phyloP scores from a whole-genome alignment of 148 eudicot genomes.

The Fagopyrum esculentum region DNA sequence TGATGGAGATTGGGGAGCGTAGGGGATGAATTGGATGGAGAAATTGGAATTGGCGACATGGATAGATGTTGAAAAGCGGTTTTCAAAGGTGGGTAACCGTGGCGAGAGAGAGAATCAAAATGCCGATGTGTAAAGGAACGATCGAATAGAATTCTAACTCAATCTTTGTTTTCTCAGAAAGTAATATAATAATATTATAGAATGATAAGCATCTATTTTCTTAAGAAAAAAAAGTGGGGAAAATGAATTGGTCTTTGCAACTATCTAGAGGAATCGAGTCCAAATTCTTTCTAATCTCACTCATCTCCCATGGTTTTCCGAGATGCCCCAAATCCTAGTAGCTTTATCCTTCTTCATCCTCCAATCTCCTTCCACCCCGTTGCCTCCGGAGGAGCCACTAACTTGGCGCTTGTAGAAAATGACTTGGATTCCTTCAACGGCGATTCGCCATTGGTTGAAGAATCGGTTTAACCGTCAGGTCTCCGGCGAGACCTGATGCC shows the following conservation, averaged over 20 bases:
- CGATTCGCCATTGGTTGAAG: not conserved
- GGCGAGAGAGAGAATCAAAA: not conserved
- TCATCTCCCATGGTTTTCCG: not conserved
- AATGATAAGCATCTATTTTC: too few species aligned
- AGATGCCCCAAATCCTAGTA: not conserved
- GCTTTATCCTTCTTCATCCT: not conserved
- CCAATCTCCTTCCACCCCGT: not conserved
- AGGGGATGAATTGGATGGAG: not conserved
- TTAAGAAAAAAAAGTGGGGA: not conserved
- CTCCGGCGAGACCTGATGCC: slow-evolving; percentile 53
- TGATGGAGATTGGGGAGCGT: not conserved
- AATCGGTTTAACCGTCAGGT: slow-evolving; percentile 33
- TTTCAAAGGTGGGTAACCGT: not conserved
- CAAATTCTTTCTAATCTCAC: not conserved
- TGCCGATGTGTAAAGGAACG: not conserved
- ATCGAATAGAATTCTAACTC: too few species aligned
- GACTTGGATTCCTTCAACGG: not conserved
- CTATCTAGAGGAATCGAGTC: not conserved
- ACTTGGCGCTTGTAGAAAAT: not conserved
- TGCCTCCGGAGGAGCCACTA: not conserved
- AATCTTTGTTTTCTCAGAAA: too few species aligned
- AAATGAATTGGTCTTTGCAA: not conserved
- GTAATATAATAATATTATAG: too few species aligned
- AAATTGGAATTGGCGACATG: slow-evolving; percentile 3
- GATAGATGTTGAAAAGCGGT: not conserved